These are phyloP conservation scores for Amanita rimosa DNA, from an alignment of 768 basidiomycete genomes.

Conservation along the genomic window DNA sequence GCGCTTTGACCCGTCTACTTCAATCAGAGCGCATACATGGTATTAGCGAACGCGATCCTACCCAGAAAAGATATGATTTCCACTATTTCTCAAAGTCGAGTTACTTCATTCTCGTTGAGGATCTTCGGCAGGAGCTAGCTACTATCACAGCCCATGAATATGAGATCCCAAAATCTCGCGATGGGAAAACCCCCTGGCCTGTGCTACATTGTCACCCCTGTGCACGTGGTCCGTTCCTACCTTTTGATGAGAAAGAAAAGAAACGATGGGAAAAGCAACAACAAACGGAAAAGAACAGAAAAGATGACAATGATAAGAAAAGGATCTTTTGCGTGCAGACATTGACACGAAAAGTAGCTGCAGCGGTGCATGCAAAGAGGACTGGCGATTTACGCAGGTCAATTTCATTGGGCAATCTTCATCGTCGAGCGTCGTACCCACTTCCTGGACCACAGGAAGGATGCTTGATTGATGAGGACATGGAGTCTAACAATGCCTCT, in stretches of 20 bases:
- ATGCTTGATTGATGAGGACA: slow-evolving; percentile 28
- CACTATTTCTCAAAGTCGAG: slow-evolving; percentile 71
- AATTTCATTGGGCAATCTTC: slow-evolving; percentile 69
- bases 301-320: slow-evolving; percentile 24
- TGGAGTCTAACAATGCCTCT: slow-evolving; percentile 55
- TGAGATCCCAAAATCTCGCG: slow-evolving; percentile 37
- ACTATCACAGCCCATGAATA: slow-evolving; percentile 85
- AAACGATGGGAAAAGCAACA: slow-evolving; percentile 52
- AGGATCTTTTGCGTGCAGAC: slow-evolving; percentile 20
- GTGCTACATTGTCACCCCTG: slow-evolving; percentile 68
- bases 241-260: slow-evolving; percentile 67
- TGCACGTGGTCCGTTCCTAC: slow-evolving; percentile 62
- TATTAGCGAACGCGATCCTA: slow-evolving; percentile 85
- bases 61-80: slow-evolving; percentile 78
- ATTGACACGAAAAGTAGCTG: slow-evolving; percentile 26
- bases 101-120: slow-evolving; percentile 87
- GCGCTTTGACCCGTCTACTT: slow-evolving; percentile 48
- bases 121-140: slow-evolving; percentile 71
- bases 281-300: slow-evolving; percentile 18
- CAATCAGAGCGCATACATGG: slow-evolving; percentile 82
- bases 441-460: slow-evolving; percentile 13
- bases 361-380: slow-evolving; percentile 18
- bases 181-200: slow-evolving; percentile 67
- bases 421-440: slow-evolving; percentile 34
- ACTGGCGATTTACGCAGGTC: slow-evolving; percentile 57